Evolutionary conservation across 2,329 filamentous ascomycete genomes (phyloP).

Genomic region (Arthroderma sp.): DNA sequence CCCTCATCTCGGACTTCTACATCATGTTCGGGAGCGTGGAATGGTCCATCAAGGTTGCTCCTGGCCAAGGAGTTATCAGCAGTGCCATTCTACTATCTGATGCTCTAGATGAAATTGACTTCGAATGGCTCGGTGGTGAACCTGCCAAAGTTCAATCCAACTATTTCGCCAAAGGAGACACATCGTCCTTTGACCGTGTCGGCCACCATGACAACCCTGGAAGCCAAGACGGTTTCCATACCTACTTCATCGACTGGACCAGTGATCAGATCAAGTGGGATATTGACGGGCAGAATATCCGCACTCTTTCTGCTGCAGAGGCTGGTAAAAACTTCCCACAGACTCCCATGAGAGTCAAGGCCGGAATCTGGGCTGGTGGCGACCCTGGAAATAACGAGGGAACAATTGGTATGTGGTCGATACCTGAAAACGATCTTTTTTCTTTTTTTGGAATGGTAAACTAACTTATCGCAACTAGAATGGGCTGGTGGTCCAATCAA

Average conservation of each 20-base stretch:
- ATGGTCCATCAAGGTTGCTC: slow-evolving; percentile 69
- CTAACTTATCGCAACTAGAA: slow-evolving; percentile 22
- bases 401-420: slow-evolving; percentile 48
- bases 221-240: slow-evolving; percentile 67
- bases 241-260: slow-evolving; percentile 88
- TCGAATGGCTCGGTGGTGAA: slow-evolving; percentile 84
- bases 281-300: slow-evolving; percentile 63
- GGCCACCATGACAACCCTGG: slow-evolving; percentile 56
- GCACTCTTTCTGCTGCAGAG: slow-evolving; percentile 56
- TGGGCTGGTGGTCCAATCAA: slow-evolving; percentile 83
- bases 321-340: slow-evolving; percentile 68
- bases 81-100: slow-evolving; percentile 86
- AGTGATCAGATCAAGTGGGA: slow-evolving; percentile 73
- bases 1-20: slow-evolving; percentile 84
- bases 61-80: slow-evolving; percentile 84
- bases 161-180: slow-evolving; percentile 90
- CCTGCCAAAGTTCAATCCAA: slow-evolving; percentile 76
- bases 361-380: slow-evolving; percentile 85
- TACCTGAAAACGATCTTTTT: not conserved
- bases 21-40: slow-evolving; percentile 98
- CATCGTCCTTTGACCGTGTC: slow-evolving; percentile 73
- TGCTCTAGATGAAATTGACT: slow-evolving; percentile 87
- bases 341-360: slow-evolving; percentile 86
- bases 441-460: not conserved
- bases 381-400: slow-evolving; percentile 66